These are phyloP conservation scores for Dryadomyces quercus-mongolicae DNA, from an alignment of 2,329 filamentous ascomycete species.

Conservation along the genomic window DNA sequence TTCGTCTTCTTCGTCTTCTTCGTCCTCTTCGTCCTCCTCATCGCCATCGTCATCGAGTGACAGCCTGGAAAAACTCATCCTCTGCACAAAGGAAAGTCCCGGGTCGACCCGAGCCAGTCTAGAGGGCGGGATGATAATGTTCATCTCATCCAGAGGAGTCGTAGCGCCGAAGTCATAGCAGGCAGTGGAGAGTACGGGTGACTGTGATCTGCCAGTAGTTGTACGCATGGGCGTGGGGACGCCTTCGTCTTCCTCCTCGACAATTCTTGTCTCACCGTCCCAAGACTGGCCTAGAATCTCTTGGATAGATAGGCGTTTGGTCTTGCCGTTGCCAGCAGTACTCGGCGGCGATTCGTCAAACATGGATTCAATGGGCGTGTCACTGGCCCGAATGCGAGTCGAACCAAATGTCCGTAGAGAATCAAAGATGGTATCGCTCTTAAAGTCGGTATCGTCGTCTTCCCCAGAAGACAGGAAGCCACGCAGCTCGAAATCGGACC, in stretches of 20 bases:
- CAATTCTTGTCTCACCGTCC: conserved; percentile 43
- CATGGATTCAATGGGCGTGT: conserved; percentile 66
- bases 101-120: neutral
- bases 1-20: conserved; percentile 52
- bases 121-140: neutral
- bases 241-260: conserved; percentile 49
- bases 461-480: conserved; percentile 51
- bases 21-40: too few relatives aligned
- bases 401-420: conserved; percentile 62
- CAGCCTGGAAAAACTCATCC: conserved; percentile 32
- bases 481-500: conserved; percentile 54
- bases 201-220: neutral
- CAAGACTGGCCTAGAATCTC: conserved; percentile 44
- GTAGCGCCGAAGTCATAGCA: neutral
- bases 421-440: conserved; percentile 67
- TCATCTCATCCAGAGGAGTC: neutral
- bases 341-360: conserved; percentile 67
- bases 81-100: conserved; percentile 20
- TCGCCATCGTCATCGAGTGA: conserved; percentile 52
- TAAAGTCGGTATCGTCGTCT: conserved; percentile 67
- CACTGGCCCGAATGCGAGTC: conserved; percentile 50
- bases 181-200: neutral
- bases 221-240: conserved; percentile 33
- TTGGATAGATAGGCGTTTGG: conserved; percentile 45
- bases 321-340: conserved; percentile 37